Conservation (phyloP, 2,329 filamentous ascomycete species). For the Metarhizium album region DNA sequence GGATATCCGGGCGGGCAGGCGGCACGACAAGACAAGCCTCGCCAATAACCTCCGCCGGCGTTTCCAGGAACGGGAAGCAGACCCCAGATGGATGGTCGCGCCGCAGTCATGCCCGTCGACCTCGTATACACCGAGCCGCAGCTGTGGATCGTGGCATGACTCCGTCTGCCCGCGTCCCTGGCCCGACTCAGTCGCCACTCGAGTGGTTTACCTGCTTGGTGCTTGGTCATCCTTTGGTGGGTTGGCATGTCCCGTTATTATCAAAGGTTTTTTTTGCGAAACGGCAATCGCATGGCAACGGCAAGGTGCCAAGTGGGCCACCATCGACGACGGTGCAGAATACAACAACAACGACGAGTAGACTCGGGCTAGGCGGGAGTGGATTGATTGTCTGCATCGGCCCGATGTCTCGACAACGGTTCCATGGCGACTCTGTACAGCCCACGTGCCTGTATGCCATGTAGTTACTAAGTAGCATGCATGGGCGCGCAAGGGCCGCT, state of each 20-base stretch:
- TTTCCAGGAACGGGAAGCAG: too few species aligned
- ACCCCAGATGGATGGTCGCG: too few species aligned
- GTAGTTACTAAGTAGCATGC: too few species aligned
- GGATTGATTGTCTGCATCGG: constrained; percentile 4
- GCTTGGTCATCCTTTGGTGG: not conserved
- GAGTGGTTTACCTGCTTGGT: not conserved
- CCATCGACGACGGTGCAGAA: not conserved
- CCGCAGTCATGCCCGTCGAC: too few species aligned
- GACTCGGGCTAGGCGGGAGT: not conserved
- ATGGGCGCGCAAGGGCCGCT: not conserved
- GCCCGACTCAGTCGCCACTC: not conserved
- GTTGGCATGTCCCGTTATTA: not conserved
- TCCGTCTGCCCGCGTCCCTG: not conserved
- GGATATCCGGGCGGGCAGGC: too few species aligned
- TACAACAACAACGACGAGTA: too few species aligned
- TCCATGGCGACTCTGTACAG: too few species aligned
- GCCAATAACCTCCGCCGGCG: too few species aligned
- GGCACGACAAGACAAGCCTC: too few species aligned
- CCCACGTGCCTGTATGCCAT: too few species aligned
- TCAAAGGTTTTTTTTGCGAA: not conserved
- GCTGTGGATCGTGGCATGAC: constrained; percentile 1
- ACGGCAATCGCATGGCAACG: not conserved
- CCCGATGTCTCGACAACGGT: constrained; percentile 1
- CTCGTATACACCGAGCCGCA: not conserved
- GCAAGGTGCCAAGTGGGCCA: constrained; percentile 2